Evolutionary conservation across 139 green algal genomes (phyloP).

Genomic region (Chlorella sp.): DNA sequence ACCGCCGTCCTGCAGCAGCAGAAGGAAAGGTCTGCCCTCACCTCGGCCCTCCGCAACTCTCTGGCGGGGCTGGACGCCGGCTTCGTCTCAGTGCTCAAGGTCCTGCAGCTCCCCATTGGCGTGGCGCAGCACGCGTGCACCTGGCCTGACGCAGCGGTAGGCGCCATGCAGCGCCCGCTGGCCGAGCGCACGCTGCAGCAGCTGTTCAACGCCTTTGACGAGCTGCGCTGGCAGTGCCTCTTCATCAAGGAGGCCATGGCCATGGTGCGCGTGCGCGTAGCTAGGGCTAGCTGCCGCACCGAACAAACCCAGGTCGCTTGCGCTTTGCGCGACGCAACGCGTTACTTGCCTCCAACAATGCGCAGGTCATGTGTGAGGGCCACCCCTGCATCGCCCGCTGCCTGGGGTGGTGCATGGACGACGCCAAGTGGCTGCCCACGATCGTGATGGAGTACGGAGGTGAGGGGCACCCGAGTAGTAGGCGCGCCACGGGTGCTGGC

Average conservation of each 20-base stretch:
- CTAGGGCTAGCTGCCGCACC: too few relatives aligned
- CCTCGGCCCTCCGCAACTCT: too few relatives aligned
- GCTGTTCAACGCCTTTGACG: background rate
- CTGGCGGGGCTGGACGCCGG: too few relatives aligned
- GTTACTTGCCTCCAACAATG: too few relatives aligned
- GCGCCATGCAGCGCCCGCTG: background rate
- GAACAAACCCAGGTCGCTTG: too few relatives aligned
- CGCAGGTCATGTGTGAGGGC: background rate
- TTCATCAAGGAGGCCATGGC: background rate
- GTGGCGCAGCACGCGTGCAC: background rate
- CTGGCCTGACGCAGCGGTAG: background rate
- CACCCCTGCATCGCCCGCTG: background rate
- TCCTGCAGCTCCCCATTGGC: conserved; percentile 5
- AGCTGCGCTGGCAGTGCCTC: background rate
- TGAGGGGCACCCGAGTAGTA: too few relatives aligned
- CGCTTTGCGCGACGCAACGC: too few relatives aligned
- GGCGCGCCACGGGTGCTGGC: too few relatives aligned
- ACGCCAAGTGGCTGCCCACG: background rate
- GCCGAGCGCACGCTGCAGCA: background rate
- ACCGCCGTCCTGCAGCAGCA: too few relatives aligned
- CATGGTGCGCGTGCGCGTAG: background rate
- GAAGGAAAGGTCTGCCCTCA: too few relatives aligned
- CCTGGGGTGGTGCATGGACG: background rate
- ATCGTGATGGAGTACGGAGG: conserved; percentile 3
- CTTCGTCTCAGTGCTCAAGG: conserved; percentile 1